phyloP scores from a whole-genome alignment of 2,329 filamentous ascomycete genomes.

The Aspergillus pseudotamarii region DNA sequence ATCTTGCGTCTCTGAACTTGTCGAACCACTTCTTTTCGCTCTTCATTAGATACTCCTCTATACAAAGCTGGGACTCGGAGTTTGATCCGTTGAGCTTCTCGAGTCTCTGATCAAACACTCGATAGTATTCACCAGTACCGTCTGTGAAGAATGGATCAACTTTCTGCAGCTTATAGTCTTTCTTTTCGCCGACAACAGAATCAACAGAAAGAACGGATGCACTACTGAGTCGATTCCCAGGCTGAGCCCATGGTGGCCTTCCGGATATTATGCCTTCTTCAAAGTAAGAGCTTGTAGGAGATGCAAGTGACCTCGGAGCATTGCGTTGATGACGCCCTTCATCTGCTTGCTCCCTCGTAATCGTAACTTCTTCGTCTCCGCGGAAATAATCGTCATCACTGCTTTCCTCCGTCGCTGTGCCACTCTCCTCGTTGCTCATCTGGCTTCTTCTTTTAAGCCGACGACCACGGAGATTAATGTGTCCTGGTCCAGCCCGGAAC shows the following conservation, averaged over 20 bases:
- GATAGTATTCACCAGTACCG: conserved; percentile 63
- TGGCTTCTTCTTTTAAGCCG: conserved; percentile 29
- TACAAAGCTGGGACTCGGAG: conserved; percentile 62
- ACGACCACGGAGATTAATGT: conserved; percentile 34
- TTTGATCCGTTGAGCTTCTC: conserved; percentile 59
- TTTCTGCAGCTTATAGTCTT: conserved; percentile 65
- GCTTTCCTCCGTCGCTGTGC: conserved; percentile 36
- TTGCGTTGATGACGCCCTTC: conserved; percentile 29
- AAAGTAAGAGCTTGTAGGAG: conserved; percentile 33
- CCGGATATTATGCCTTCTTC: conserved; percentile 37
- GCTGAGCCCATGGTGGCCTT: conserved; percentile 28
- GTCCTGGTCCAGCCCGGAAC: conserved; percentile 44
- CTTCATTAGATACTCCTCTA: conserved; percentile 66
- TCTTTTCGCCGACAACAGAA: conserved; percentile 62
- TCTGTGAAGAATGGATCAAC: conserved; percentile 71
- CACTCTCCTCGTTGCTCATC: conserved; percentile 33
- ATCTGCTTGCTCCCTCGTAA: conserved; percentile 39
- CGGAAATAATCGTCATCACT: conserved; percentile 42
- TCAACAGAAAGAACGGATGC: conserved; percentile 57
- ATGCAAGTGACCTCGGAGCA: conserved; percentile 20
- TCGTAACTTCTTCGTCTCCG: conserved; percentile 44
- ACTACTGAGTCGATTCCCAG: conserved; percentile 40
- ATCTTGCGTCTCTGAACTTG: conserved; percentile 60
- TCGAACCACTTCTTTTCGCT: conserved; percentile 70
- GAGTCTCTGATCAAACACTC: conserved; percentile 60